Evolutionary conservation across 768 basidiomycete species (phyloP).

Genomic region (Tylopilus plumbeoviolaceoides): DNA sequence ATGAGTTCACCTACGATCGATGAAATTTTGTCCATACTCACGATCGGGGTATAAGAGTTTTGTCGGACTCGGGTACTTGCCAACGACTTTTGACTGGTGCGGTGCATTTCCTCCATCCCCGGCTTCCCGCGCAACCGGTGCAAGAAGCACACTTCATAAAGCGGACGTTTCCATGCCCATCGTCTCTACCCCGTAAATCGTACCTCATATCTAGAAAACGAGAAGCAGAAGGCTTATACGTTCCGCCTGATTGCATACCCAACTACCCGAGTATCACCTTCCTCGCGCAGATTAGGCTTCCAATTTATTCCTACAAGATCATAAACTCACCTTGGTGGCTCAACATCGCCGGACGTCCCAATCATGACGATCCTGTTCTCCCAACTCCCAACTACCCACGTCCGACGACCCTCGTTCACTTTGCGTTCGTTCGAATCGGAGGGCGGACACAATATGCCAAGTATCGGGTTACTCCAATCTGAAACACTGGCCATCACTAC

Average conservation of each 20-base stretch:
- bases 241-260: slow-evolving; percentile 1
- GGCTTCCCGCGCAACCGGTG: slow-evolving; percentile 15
- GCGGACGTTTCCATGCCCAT: background rate
- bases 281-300: slow-evolving; percentile 1
- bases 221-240: background rate
- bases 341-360: background rate
- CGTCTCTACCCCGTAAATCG: slow-evolving; percentile 1
- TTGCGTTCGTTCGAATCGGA: background rate
- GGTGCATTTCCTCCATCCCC: slow-evolving; percentile 5
- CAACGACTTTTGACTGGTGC: background rate
- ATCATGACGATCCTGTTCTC: slow-evolving; percentile 14
- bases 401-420: slow-evolving; percentile 4
- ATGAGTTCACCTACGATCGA: slow-evolving; percentile 1
- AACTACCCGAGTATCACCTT: too few species aligned
- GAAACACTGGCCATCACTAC: background rate
- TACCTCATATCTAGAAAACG: background rate
- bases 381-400: slow-evolving; percentile 2
- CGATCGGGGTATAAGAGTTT: background rate
- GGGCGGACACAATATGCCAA: background rate
- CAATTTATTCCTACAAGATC: background rate
- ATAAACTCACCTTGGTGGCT: slow-evolving; percentile 10
- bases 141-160: slow-evolving; percentile 1
- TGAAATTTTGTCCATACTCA: slow-evolving; percentile 11
- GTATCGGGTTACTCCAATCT: background rate
- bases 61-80: background rate